phyloP scores from a whole-genome alignment of 1,284 basidiomycete species.

The Inonotus obliquus region DNA sequence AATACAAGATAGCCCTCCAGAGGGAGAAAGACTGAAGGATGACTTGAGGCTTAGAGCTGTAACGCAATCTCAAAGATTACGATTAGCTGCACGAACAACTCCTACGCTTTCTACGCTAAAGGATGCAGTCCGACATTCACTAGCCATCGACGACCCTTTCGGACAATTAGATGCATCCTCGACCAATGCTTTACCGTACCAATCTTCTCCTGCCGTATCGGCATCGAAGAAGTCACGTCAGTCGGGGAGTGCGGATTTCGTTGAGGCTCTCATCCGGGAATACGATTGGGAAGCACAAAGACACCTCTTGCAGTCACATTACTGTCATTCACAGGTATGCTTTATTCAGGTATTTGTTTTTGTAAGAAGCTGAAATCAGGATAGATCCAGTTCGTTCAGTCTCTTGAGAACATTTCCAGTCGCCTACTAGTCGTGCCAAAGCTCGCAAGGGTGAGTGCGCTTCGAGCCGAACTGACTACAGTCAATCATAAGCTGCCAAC shows the following conservation, averaged over 20 bases:
- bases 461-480: slow-evolving; percentile 92
- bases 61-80: slow-evolving; percentile 25
- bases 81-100: slow-evolving; percentile 60
- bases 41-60: slow-evolving; percentile 21
- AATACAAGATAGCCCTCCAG: slow-evolving; percentile 2
- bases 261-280: slow-evolving; percentile 53
- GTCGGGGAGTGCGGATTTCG: slow-evolving; percentile 39
- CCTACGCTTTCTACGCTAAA: slow-evolving; percentile 63
- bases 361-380: slow-evolving; percentile 17
- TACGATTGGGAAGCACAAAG: slow-evolving; percentile 68
- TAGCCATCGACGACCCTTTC: slow-evolving; percentile 66
- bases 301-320: slow-evolving; percentile 81
- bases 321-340: slow-evolving; percentile 84
- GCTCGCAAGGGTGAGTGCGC: slow-evolving; percentile 89
- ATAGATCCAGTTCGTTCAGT: slow-evolving; percentile 81
- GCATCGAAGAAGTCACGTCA: slow-evolving; percentile 41
- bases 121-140: slow-evolving; percentile 43
- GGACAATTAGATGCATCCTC: slow-evolving; percentile 56
- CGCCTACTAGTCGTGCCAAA: slow-evolving; percentile 89
- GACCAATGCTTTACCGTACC: slow-evolving; percentile 43
- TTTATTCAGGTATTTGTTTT: slow-evolving; percentile 17
- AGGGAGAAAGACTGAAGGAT: slow-evolving; percentile 26
- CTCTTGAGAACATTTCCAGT: slow-evolving; percentile 91
- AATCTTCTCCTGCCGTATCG: slow-evolving; percentile 63
- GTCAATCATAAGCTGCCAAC: slow-evolving; percentile 96